A percentile compares a stretch with the other conserved stretches of the same genome.
Evolutionary conservation across 192 early-diverging fungal genomes (phyloP).

Genomic region (Backusella morwellensis): DNA sequence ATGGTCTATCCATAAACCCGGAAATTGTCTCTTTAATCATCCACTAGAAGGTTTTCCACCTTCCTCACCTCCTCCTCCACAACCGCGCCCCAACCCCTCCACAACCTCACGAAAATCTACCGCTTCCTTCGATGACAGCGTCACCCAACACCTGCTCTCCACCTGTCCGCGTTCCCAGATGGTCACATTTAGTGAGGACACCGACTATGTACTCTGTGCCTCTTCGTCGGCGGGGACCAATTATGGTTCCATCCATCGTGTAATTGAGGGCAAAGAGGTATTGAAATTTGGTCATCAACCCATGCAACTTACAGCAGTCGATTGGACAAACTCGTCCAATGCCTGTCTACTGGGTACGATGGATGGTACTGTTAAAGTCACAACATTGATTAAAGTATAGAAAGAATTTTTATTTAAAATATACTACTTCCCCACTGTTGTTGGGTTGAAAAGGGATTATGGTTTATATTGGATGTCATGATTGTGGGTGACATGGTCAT

Average conservation of each 20-base stretch:
- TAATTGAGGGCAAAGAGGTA: constrained; percentile 40
- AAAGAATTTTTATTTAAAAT: constrained; percentile 2
- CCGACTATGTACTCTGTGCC: constrained; percentile 50
- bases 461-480: not conserved
- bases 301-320: constrained; percentile 46
- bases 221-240: not conserved
- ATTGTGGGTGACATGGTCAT: not conserved
- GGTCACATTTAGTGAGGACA: constrained; percentile 52
- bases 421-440: constrained; percentile 13
- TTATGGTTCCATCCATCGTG: constrained; percentile 48
- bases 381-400: constrained; percentile 46
- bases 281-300: constrained; percentile 38
- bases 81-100: not conserved
- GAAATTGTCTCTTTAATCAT: constrained; percentile 31
- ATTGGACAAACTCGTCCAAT: constrained; percentile 51
- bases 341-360: constrained; percentile 47
- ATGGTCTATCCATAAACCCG: constrained; percentile 54
- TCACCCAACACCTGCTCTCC: constrained; percentile 24
- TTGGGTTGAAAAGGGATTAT: not conserved
- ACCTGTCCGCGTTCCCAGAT: constrained; percentile 41
- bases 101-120: not conserved
- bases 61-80: constrained; percentile 15
- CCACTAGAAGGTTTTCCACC: constrained; percentile 48
- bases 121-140: constrained; percentile 9
- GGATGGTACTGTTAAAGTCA: constrained; percentile 55